Evolutionary conservation across 148 eudicot genomes (phyloP).

Genomic region (Arbutus unedo): DNA sequence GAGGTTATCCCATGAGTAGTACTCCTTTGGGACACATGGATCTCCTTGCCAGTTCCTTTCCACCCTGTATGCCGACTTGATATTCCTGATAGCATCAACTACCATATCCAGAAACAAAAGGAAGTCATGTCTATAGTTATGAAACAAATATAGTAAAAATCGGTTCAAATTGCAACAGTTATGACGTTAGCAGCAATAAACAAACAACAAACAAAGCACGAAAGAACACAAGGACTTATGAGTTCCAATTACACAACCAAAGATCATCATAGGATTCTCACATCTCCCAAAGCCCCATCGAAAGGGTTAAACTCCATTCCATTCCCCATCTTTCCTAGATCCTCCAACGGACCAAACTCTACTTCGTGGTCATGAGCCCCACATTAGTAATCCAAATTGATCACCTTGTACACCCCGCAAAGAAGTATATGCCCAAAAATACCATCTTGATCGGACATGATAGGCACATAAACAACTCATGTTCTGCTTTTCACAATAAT

Average conservation of each 20-base stretch:
- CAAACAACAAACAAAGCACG: background rate
- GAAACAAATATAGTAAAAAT: background rate
- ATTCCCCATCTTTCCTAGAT: too few species aligned
- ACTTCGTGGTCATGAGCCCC: background rate
- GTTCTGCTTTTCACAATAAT: background rate
- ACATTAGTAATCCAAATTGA: background rate
- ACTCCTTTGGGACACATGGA: constrained; percentile 40
- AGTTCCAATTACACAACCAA: background rate
- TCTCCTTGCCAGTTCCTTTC: constrained; percentile 52
- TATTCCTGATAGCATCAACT: constrained; percentile 31
- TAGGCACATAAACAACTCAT: background rate
- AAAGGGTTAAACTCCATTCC: too few species aligned
- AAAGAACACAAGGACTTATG: background rate
- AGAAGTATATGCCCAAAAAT: background rate
- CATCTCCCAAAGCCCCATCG: too few species aligned
- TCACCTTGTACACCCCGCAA: background rate
- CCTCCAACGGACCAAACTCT: too few species aligned
- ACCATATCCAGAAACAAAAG: background rate
- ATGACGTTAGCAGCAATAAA: background rate
- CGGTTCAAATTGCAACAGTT: background rate
- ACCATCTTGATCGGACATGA: background rate
- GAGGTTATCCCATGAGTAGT: background rate
- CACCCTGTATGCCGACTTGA: constrained; percentile 29
- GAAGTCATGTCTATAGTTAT: background rate
- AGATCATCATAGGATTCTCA: background rate